A percentile compares a stretch with the other conserved stretches of the same genome.
phyloP scores from a whole-genome alignment of 441 rosid species.

The Jatropha podagrica region DNA sequence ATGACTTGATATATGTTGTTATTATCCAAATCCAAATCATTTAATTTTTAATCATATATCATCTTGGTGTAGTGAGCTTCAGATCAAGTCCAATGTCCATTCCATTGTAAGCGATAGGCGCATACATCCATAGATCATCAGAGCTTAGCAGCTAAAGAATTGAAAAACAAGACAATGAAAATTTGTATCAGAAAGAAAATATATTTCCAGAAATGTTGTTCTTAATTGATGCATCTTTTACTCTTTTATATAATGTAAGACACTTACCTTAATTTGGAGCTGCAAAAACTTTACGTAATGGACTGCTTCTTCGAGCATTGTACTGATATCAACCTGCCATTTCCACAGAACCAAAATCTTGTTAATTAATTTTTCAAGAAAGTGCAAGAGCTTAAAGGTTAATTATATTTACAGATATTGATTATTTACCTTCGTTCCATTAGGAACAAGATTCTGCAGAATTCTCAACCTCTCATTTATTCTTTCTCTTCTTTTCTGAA shows the following conservation, averaged over 20 bases:
- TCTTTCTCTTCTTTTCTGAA: constrained; percentile 79
- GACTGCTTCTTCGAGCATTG: constrained; percentile 84
- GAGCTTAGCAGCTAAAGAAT: constrained; percentile 62
- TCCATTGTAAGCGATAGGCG: constrained; percentile 80
- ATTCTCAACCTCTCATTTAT: constrained; percentile 66
- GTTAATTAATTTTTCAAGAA: background rate
- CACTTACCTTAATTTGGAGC: constrained; percentile 72
- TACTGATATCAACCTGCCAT: constrained; percentile 74
- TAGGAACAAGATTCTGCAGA: constrained; percentile 71
- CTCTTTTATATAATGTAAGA: background rate
- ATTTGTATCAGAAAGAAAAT: background rate
- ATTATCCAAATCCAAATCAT: background rate
- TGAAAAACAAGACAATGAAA: constrained; percentile 10
- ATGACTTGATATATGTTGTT: background rate
- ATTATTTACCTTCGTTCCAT: constrained; percentile 76
- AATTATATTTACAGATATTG: background rate
- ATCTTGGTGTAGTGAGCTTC: constrained; percentile 31
- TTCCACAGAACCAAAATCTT: background rate
- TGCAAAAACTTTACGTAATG: constrained; percentile 73
- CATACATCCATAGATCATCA: constrained; percentile 73
- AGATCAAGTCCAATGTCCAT: constrained; percentile 68
- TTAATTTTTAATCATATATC: constrained; percentile 15
- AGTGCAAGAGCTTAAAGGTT: background rate
- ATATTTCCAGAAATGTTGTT: background rate
- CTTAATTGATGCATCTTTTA: background rate